Conservation (phyloP, 768 basidiomycete genomes). For the Xerocomellus dryophilus region DNA sequence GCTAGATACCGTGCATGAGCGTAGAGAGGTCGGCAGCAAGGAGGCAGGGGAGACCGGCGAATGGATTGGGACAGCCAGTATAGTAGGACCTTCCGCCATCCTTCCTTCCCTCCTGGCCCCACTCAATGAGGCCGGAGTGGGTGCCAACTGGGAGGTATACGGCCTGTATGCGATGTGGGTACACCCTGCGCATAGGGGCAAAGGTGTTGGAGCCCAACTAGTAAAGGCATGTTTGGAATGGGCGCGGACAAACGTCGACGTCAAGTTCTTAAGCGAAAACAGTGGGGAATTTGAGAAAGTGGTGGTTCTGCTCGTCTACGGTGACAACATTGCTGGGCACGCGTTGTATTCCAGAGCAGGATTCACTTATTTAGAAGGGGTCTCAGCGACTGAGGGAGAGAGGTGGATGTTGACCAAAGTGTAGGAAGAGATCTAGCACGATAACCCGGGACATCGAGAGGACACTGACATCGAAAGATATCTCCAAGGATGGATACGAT, state of each 20-base stretch:
- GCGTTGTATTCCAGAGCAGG: constrained; percentile 21
- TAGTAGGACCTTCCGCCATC: constrained; percentile 15
- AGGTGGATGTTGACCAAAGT: constrained; percentile 30
- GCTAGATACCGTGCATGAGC: neutral
- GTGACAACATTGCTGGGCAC: constrained; percentile 14
- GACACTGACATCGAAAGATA: too few relatives aligned
- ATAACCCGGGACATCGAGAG: neutral
- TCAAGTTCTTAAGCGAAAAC: constrained; percentile 1
- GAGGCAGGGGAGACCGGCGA: neutral
- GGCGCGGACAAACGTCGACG: constrained; percentile 19
- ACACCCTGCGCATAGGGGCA: constrained; percentile 27
- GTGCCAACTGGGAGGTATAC: constrained; percentile 20
- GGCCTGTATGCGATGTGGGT: constrained; percentile 28
- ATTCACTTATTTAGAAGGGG: constrained; percentile 16
- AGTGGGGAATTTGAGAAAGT: constrained; percentile 13
- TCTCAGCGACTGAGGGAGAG: constrained; percentile 7
- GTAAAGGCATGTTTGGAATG: constrained; percentile 23
- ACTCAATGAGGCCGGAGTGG: constrained; percentile 14
- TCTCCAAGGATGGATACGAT: too few relatives aligned
- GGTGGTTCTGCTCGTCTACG: constrained; percentile 13
- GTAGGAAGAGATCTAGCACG: constrained; percentile 20
- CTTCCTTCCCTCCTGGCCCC: constrained; percentile 2
- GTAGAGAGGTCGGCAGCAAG: neutral
- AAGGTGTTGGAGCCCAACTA: constrained; percentile 17
- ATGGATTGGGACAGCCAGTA: constrained; percentile 22